Conservation (phyloP, 768 basidiomycete genomes). For the Rhizopogon salebrosus region DNA sequence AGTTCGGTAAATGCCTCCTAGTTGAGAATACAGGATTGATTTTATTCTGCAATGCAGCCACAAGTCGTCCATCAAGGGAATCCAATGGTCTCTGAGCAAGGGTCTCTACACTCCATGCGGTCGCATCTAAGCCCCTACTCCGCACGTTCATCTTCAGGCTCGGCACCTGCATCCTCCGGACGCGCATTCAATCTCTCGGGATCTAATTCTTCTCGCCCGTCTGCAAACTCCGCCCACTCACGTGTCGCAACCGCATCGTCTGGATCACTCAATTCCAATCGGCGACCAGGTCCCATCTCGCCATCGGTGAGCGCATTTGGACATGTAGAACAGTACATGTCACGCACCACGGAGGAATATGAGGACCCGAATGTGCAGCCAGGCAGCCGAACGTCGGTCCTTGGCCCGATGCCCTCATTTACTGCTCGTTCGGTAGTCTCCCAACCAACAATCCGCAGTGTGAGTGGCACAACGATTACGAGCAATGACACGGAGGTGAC, state of each 20-base stretch:
- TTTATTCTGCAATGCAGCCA: constrained; percentile 27
- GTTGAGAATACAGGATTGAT: constrained; percentile 12
- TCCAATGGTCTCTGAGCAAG: constrained; percentile 49
- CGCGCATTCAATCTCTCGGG: constrained; percentile 38
- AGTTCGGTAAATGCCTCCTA: constrained; percentile 21
- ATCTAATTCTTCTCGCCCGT: constrained; percentile 53
- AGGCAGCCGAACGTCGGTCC: constrained; percentile 20
- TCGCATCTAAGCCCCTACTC: constrained; percentile 49
- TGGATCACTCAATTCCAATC: constrained; percentile 39
- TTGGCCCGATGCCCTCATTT: constrained; percentile 31
- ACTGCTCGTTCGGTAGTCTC: constrained; percentile 14
- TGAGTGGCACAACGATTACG: constrained; percentile 22
- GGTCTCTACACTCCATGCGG: constrained; percentile 60
- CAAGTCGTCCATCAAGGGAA: constrained; percentile 38
- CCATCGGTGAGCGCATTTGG: constrained; percentile 52
- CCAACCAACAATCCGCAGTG: constrained; percentile 26
- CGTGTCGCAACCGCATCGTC: constrained; percentile 30
- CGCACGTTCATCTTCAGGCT: constrained; percentile 41
- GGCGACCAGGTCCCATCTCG: constrained; percentile 34
- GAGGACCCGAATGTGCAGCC: background rate
- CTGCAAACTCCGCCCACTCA: constrained; percentile 31
- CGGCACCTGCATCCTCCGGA: constrained; percentile 44
- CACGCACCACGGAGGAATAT: background rate
- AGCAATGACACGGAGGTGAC: constrained; percentile 26
- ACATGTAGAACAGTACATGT: constrained; percentile 4